Evolutionary conservation across 2,329 filamentous ascomycete genomes (phyloP).

Genomic region (Fusarium mexicanum): DNA sequence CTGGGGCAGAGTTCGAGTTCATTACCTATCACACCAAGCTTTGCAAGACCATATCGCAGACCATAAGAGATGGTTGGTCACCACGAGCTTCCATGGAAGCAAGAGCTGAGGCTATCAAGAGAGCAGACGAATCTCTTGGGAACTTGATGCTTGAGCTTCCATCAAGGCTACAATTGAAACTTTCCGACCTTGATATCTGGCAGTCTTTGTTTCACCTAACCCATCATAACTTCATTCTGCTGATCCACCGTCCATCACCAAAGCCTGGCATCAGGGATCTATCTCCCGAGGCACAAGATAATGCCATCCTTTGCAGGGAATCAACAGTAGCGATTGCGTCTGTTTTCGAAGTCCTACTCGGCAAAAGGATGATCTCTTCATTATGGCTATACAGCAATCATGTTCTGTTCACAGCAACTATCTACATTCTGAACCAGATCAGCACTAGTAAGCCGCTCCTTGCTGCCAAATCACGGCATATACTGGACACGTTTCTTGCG

Average conservation of each 20-base stretch:
- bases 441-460: neutral
- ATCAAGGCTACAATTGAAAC: neutral
- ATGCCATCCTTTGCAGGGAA: conserved; percentile 6
- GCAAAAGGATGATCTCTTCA: neutral
- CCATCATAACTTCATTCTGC: neutral
- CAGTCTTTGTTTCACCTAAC: neutral
- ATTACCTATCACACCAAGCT: neutral
- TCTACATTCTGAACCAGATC: conserved; percentile 6
- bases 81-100: neutral
- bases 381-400: conserved; percentile 16
- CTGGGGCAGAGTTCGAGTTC: neutral
- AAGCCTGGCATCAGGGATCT: neutral
- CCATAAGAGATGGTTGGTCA: neutral
- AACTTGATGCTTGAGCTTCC: neutral
- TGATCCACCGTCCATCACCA: conserved; percentile 2
- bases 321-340: neutral
- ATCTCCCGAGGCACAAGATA: neutral
- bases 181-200: neutral
- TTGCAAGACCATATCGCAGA: conserved; percentile 10
- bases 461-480: conserved; percentile 1
- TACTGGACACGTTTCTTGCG: neutral
- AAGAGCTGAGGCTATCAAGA: neutral
- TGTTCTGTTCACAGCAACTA: conserved; percentile 7
- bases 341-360: neutral
- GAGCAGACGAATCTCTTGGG: neutral